These are phyloP conservation scores for Thalia dealbata DNA, from an alignment of 176 grass and related monocot species.

Conservation along the genomic window DNA sequence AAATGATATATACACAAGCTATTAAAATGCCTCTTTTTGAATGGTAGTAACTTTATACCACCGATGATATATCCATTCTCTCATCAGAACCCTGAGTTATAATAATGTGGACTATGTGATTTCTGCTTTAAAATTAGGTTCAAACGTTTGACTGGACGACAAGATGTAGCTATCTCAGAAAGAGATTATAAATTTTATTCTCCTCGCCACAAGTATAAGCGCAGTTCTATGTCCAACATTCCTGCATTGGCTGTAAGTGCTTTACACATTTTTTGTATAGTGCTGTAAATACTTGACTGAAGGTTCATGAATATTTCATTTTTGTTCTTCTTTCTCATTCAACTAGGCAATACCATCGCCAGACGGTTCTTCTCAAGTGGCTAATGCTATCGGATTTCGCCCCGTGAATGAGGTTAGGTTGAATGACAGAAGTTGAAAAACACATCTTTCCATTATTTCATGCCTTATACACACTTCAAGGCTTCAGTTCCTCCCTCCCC, in stretches of 20 bases:
- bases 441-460: background rate
- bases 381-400: slow-evolving; percentile 50
- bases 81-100: no score
- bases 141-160: slow-evolving; percentile 72
- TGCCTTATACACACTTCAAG: background rate
- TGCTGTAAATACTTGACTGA: background rate
- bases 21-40: no score
- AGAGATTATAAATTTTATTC: slow-evolving; percentile 95
- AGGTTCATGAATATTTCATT: slow-evolving; percentile 7
- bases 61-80: no score
- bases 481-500: no score
- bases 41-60: no score
- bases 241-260: slow-evolving; percentile 45
- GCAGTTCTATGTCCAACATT: slow-evolving; percentile 42
- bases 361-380: slow-evolving; percentile 50
- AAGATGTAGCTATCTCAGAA: slow-evolving; percentile 46
- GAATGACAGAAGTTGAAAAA: background rate
- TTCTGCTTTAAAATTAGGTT: slow-evolving; percentile 44
- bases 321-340: slow-evolving; percentile 12
- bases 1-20: background rate
- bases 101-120: background rate
- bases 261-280: slow-evolving; percentile 13
- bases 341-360: slow-evolving; percentile 47
- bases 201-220: slow-evolving; percentile 68
- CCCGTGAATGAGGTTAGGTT: slow-evolving; percentile 49